A percentile compares a stretch with the other conserved stretches of the same genome.
Conservation (phyloP, 805 yeast genomes). For the Vanderwaltozyma polyspora region DNA sequence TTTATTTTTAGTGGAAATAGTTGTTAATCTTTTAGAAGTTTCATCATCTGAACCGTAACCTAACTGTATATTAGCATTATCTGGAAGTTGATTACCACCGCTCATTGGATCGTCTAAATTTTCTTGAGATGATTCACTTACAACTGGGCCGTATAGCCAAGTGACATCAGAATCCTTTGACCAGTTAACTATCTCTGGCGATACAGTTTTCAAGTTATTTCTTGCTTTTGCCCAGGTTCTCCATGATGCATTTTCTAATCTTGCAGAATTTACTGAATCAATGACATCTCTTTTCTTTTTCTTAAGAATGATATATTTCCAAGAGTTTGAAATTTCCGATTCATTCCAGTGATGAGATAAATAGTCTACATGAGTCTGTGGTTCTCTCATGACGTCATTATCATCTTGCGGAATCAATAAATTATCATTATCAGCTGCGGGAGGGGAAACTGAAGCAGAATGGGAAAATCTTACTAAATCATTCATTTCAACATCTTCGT, state of each 20-base stretch:
- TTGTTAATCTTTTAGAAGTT: slow-evolving; percentile 22
- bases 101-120: not conserved
- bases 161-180: slow-evolving; percentile 93
- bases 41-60: slow-evolving; percentile 34
- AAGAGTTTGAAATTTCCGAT: slow-evolving; percentile 80
- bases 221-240: slow-evolving; percentile 95
- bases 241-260: slow-evolving; percentile 90
- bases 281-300: slow-evolving; percentile 37
- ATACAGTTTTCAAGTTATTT: slow-evolving; percentile 62
- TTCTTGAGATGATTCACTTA: slow-evolving; percentile 10
- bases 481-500: not conserved
- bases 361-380: slow-evolving; percentile 87
- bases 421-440: slow-evolving; percentile 23
- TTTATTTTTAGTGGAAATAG: slow-evolving; percentile 6
- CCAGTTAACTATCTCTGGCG: slow-evolving; percentile 93
- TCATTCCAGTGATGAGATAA: slow-evolving; percentile 95
- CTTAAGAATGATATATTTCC: slow-evolving; percentile 83
- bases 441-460: slow-evolving; percentile 29
- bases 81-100: not conserved
- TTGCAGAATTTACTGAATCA: slow-evolving; percentile 71
- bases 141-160: slow-evolving; percentile 89
- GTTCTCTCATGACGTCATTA: slow-evolving; percentile 65
- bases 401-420: slow-evolving; percentile 63
- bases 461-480: slow-evolving; percentile 1
- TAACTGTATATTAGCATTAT: slow-evolving; percentile 10